A percentile compares a stretch with the other conserved stretches of the same genome.
Conservation (phyloP, 2,329 filamentous ascomycete genomes). For the Sclerotinia trifoliorum region DNA sequence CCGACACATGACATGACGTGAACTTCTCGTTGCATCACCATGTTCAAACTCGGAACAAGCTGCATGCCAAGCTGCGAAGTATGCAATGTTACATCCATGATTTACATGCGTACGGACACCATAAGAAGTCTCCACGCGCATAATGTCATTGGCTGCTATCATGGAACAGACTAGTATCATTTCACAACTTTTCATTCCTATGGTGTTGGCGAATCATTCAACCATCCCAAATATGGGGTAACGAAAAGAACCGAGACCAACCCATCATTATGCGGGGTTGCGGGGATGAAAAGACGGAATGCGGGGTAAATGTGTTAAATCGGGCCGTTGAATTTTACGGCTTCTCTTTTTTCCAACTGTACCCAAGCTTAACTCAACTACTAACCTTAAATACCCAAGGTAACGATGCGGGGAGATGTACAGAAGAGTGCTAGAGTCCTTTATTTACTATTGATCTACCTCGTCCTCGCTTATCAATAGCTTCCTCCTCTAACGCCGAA, state of each 20-base stretch:
- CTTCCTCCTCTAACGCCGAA: background rate
- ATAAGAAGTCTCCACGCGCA: background rate
- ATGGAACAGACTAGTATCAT: background rate
- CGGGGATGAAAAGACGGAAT: slow-evolving; percentile 1
- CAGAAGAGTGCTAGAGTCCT: background rate
- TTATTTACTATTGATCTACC: background rate
- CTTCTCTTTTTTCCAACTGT: background rate
- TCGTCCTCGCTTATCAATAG: background rate
- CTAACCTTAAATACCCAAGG: too few relatives aligned
- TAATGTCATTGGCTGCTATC: background rate
- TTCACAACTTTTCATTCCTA: too few relatives aligned
- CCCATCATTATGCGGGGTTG: background rate
- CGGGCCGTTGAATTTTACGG: background rate
- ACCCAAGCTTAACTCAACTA: background rate
- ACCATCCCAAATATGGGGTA: background rate
- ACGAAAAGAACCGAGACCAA: background rate
- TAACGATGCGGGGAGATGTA: too few relatives aligned
- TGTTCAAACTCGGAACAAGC: background rate
- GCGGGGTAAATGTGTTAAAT: background rate
- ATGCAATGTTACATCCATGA: background rate
- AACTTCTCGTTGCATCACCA: background rate
- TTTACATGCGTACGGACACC: background rate
- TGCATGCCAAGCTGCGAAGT: background rate
- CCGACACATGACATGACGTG: background rate
- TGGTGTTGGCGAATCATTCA: background rate